These are phyloP conservation scores for Dactylellina leptospora DNA, from an alignment of 2,329 filamentous ascomycete genomes.

Conservation along the genomic window DNA sequence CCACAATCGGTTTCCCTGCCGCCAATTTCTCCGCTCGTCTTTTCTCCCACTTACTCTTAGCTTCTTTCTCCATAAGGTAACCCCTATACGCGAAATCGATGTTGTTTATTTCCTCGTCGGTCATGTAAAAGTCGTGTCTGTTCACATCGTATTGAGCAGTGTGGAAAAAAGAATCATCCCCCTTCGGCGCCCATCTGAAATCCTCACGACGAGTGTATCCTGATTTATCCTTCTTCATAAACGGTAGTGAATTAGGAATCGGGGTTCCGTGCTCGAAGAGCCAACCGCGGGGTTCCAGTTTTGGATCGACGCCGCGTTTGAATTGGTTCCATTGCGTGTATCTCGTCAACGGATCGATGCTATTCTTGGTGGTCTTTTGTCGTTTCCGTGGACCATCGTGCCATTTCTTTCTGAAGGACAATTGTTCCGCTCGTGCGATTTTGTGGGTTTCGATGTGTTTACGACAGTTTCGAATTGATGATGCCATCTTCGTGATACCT, in stretches of 20 bases:
- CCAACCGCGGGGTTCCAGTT: background rate
- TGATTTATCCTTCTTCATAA: background rate
- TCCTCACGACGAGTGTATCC: background rate
- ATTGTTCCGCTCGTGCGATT: constrained; percentile 9
- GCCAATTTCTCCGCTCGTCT: background rate
- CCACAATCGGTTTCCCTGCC: background rate
- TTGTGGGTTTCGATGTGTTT: constrained; percentile 23
- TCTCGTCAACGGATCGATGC: background rate
- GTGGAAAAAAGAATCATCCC: too few relatives aligned
- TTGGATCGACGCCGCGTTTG: background rate
- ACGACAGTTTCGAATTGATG: constrained; percentile 4
- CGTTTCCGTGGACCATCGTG: background rate
- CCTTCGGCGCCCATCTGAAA: constrained; percentile 22
- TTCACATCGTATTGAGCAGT: background rate
- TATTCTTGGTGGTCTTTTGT: background rate
- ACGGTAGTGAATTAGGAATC: background rate
- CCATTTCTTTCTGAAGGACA: background rate
- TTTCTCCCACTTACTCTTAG: background rate
- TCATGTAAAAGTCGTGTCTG: constrained; percentile 15
- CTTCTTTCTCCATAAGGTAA: background rate
- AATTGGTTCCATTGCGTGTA: background rate
- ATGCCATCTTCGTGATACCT: constrained; percentile 21
- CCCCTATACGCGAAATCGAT: constrained; percentile 1
- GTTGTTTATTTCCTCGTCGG: background rate
- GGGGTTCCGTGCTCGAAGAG: background rate